Evolutionary conservation across 2,329 filamentous ascomycete species (phyloP), one percentile per base, ranked within the genome.

Genomic region (Rhynchosporium graminicola): DNA sequence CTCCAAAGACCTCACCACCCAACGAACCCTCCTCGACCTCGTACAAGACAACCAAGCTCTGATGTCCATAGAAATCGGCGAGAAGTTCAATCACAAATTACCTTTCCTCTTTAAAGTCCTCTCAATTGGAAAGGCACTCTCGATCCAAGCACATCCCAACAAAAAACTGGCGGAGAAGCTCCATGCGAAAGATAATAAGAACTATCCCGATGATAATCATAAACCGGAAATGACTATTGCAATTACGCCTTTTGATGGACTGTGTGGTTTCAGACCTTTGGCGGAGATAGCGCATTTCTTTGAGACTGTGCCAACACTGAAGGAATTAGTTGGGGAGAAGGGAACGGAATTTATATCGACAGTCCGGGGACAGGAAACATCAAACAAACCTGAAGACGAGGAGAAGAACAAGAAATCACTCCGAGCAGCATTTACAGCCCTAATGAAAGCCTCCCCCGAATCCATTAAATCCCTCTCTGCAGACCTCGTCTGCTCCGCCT

Each of bases 151-250:
- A 29, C 95, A 99, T 71, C 92, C 92, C 57, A 96, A 97, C 80
- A 97, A 97, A 84, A 91, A 90, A 78, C 87, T 96, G 13, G 95
- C 95, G 57, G 94, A 96, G 78, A 80, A 92, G 74, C 81, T 99
- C 36, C 95, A 98, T 76, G 85, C 87, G 45, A 87, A 83, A 66
- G 94, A 99, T 74, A 84, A 92, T 55, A 91, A 91, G 78, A 96
- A 99, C 80, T 99, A 99, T 75, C 95, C 94, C 62, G 92, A 99
- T 81, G 94, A 98, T 80, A 99, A 99, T 80, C 95, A 99, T 82
- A 99, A 99, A 80, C 95, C 95, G 40, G 95, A 99, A 79, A 99
- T 99, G 95, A 93, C 95, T 66, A 97, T 99, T 76, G 95, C 95
- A 65, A 89, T 99, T 72, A 98, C 95, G 0, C 89, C 92, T 0